Conservation (phyloP, 2,329 filamentous ascomycete genomes). For the Trichoderma brevicompactum region DNA sequence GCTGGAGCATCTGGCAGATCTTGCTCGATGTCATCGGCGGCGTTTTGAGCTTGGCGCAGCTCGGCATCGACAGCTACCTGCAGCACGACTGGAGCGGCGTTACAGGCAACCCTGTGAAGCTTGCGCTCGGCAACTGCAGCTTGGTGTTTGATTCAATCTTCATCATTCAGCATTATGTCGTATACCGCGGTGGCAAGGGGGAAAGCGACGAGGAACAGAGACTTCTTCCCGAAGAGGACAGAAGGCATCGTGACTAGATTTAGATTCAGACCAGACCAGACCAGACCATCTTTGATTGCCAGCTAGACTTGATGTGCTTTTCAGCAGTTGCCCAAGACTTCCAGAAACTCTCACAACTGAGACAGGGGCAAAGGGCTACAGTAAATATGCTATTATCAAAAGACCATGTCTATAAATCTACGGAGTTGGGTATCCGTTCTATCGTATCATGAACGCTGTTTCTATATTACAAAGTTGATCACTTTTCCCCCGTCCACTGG, state of each 20-base stretch:
- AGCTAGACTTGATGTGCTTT: background rate
- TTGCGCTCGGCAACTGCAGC: slow-evolving; percentile 81
- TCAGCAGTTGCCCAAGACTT: background rate
- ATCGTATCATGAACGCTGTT: slow-evolving; percentile 25
- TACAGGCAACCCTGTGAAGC: slow-evolving; percentile 89
- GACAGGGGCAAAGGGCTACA: background rate
- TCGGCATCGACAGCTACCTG: slow-evolving; percentile 81
- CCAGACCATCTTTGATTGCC: background rate
- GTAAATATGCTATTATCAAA: background rate
- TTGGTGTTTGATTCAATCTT: slow-evolving; percentile 88
- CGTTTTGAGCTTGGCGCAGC: slow-evolving; percentile 77
- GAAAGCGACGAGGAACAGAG: slow-evolving; percentile 33
- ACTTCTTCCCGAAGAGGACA: slow-evolving; percentile 38
- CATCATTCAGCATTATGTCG: slow-evolving; percentile 82
- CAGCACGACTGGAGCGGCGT: slow-evolving; percentile 89
- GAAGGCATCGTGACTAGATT: slow-evolving; percentile 21
- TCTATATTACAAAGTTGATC: slow-evolving; percentile 72
- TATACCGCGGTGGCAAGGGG: slow-evolving; percentile 59
- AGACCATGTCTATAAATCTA: slow-evolving; percentile 23
- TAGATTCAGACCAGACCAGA: background rate
- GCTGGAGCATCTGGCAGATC: slow-evolving; percentile 87
- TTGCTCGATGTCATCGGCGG: slow-evolving; percentile 83
- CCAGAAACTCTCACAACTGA: background rate
- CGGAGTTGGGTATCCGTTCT: slow-evolving; percentile 26
- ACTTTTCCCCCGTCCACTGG: slow-evolving; percentile 69